Evolutionary conservation across 1,139 yeast species (phyloP), one percentile per base, ranked within the genome.

Genomic region (Yamadazyma pseudoaaseri): DNA sequence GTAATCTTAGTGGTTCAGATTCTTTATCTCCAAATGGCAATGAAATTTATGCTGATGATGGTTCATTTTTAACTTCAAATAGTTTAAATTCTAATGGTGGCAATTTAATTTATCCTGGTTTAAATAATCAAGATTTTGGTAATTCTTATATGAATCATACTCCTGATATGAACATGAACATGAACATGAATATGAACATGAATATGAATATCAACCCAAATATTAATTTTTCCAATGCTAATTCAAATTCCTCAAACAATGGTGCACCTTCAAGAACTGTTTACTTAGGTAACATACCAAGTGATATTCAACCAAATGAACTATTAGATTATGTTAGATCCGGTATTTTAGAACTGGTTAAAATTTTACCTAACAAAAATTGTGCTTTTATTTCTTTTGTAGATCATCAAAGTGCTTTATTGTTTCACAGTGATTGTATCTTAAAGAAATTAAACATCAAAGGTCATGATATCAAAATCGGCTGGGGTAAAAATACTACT

Each of bases 301-400:
- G 73, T n/a, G 86, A 83, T 44, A 72, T 89, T 38, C 78, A 89
- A 18, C 80, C 94, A 3, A 81, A 84, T 49, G 96, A 87, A 51
- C 64, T 92, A 36, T 70, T 92, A 51, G 92, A 87, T 54, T 92
- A 86, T 55, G 96, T 92, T 20, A 77, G 95, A 47, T 83, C 95
- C 20, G 97, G 97, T 16, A 81, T 89, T 14, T 79, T 92, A 39
- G 98, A 92, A 62, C 79, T 79, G 39, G 81, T 76, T 35, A 73
- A 73, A 52, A 68, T 77, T 31, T 58, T 77, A 23, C 78, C 80
- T 6, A 54, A 70, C 16, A 77, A 76, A 44, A 76, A 74, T 51
- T 77, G 83, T 58, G 82, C 82, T 9, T 77, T 77, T 48, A 70
- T 77, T 32, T 73, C 80, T n/a, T 77, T 77, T 46, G 60, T 77